These are phyloP conservation scores for Rosa multiflora DNA, from an alignment of 306 rosid genomes.

Conservation along the genomic window DNA sequence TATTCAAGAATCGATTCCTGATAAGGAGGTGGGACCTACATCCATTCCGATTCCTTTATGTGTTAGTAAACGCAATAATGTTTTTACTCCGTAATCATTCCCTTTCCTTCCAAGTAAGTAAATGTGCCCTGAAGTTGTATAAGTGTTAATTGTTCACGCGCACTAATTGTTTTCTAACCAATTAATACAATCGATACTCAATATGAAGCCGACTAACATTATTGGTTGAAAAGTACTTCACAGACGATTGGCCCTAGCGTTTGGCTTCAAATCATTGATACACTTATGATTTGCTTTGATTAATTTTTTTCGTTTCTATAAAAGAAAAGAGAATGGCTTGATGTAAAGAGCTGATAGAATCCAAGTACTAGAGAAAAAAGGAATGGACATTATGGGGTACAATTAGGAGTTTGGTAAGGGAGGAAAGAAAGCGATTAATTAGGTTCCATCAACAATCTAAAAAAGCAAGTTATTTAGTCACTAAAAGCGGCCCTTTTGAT, in stretches of 20 bases:
- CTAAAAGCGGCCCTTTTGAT: background rate
- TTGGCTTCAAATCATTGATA: background rate
- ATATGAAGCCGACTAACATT: background rate
- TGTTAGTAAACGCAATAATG: too few relatives aligned
- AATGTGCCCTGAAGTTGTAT: background rate
- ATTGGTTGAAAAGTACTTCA: background rate
- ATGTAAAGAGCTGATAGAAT: background rate
- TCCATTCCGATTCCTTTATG: too few relatives aligned
- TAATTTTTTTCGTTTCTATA: background rate
- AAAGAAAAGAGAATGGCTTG: background rate
- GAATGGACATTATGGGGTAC: background rate
- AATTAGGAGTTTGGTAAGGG: background rate
- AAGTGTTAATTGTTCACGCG: background rate
- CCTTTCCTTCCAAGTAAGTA: too few relatives aligned
- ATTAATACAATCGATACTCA: background rate
- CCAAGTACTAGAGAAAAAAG: background rate
- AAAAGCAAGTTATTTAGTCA: background rate
- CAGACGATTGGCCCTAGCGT: background rate
- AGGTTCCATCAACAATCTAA: background rate
- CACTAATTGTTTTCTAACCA: background rate
- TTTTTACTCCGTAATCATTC: too few relatives aligned
- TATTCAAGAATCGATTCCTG: too few relatives aligned
- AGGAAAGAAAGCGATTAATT: background rate
- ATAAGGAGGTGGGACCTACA: too few relatives aligned
- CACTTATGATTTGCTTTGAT: background rate